Evolutionary conservation across 1,284 basidiomycete genomes (phyloP), one percentile per base, ranked within the genome.

Genomic region (Cryptococcus floricola): DNA sequence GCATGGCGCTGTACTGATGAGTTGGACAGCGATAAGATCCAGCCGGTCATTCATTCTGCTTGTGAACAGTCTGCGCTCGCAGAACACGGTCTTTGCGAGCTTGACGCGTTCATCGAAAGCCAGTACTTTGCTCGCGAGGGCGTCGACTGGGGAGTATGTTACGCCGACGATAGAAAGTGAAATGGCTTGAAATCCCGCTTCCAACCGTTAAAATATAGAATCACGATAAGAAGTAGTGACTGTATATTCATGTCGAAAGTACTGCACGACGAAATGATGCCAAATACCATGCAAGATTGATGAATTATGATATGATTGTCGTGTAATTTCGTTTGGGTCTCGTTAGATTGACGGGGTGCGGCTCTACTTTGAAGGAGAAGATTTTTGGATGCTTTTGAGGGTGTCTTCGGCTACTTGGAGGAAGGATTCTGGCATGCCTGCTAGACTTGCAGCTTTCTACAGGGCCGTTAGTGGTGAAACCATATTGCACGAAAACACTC

Each of bases 381-480:
- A 34, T 34, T 34, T 34, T 42, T 68, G 59, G 4, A 68, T 48
- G 6, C 16, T 44, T n/a, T 48, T 43, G 2, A 73, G 61, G 8
- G 69, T 72, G 6, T 51, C 39, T 48, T 68, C 49, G 0, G 70
- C 74, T 4, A 62, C 65, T 5, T 57, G 45, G 4, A 76, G 56
- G 53, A 76, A 76, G 9, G 60, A 60, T 4, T 78, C 63, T 1
- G 94, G 95, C 80, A 98, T 84, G 4, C 90, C 90, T 7, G 91
- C 92, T 14, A 97, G 75, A 53, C 86, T 84, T 5, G 94, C 94
- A 16, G 96, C 91, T 69, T 72, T 73, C 72, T 92, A 51, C 31
- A 25, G 27, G 38, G 7, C 5, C 16, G 27, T 43, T 13, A 12
- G 34, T 41, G 38, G 25, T 9, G 31, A 5, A 39, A 31, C 13